Conservation (phyloP, 345 rosid genomes). For the Boechera stricta region DNA sequence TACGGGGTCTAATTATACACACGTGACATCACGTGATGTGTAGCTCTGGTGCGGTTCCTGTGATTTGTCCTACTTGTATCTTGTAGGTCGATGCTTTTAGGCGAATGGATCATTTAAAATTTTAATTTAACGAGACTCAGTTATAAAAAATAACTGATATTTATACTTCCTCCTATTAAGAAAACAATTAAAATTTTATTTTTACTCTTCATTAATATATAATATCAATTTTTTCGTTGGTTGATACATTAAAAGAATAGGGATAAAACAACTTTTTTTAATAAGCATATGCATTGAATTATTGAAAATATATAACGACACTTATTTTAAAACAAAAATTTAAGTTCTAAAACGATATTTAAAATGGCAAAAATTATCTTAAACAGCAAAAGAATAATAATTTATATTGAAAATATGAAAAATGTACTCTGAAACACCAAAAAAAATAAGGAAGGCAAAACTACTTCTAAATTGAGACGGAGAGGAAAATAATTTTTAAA, state of each 20-base stretch:
- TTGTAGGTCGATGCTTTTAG: neutral
- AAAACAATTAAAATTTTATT: too few relatives aligned
- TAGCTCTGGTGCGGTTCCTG: neutral
- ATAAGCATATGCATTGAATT: too few relatives aligned
- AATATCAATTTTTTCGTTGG: too few relatives aligned
- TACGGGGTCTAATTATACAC: neutral
- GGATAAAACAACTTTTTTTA: too few relatives aligned
- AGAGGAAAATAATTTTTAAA: neutral
- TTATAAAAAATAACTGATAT: neutral
- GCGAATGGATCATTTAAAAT: neutral
- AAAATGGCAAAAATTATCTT: neutral
- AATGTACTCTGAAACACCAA: neutral
- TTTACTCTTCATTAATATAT: too few relatives aligned
- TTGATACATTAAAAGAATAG: too few relatives aligned
- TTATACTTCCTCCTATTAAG: neutral
- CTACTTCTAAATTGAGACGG: neutral
- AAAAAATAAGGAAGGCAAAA: neutral
- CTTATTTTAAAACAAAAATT: too few relatives aligned
- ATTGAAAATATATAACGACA: too few relatives aligned
- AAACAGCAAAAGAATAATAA: neutral
- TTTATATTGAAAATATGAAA: neutral
- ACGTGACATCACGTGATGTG: constrained; percentile 10
- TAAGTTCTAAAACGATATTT: too few relatives aligned
- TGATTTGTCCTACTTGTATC: neutral
- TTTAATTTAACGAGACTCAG: too few relatives aligned